Base-by-base conservation (phyloP, 176 grass and related monocot species). In the Oryza punctata region DNA sequence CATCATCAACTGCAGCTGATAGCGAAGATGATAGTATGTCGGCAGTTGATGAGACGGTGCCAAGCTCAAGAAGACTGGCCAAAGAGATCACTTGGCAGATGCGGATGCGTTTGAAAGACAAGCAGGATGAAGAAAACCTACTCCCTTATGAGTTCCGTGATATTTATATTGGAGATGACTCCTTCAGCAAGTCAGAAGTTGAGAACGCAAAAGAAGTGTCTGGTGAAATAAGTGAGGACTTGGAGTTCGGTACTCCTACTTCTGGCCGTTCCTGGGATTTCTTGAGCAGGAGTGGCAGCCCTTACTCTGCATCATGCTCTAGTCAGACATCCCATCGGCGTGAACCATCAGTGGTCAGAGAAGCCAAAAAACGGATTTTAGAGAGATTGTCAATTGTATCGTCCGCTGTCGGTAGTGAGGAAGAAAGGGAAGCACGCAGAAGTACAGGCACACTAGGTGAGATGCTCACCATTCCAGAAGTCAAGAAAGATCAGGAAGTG, bases 301-400 rank as follows among this genome's bases (percentile, higher is more conserved):
- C 96, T 32, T 83, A 81, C 65, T 96, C 91, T 32, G 85, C 87
- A 29, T 92, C 89, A 76, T 94, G 93, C 38, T 91, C 88, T 35
- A 94, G 79, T 40, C 90, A 85, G 68, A 63, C 85, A 73, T 88
- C 92, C 67, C 79, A 81, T 29, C 84, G 75, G 3, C 65, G 72
- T 15, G 96, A 94, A 75, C 90, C 93, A 0, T 91, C 89, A 7
- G 91, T 99, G 46, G 81, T 92, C 45, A 87, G 78, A 78, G 93
- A 99, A 82, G 96, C 93, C 7, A 99, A 92, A 82, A 99, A 92
- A 41, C 76, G 88, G 29, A 94, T 99, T 49, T 86, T 90, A 52
- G 96, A 96, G 66, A 96, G 96, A 75, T 99, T 81, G 93, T 87
- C 93, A 60, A 84, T 90, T 77, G 89, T 95, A 44, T 84, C 92